A percentile compares a stretch with the other conserved stretches of the same genome.
These are phyloP conservation scores for Harringtonia lauricola DNA, from an alignment of 2,329 filamentous ascomycete genomes.

Conservation along the genomic window DNA sequence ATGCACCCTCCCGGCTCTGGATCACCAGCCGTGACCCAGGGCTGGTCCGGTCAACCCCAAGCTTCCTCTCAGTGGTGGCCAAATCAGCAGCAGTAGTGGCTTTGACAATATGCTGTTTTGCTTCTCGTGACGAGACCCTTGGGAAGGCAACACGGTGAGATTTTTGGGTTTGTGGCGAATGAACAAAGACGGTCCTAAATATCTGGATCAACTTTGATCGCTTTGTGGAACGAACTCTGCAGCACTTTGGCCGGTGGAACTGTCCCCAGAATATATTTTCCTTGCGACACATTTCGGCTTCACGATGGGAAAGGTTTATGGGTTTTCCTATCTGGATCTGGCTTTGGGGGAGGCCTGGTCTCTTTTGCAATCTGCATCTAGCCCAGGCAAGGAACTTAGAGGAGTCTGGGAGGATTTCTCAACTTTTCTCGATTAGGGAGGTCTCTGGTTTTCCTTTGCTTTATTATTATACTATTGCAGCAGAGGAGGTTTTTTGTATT, in stretches of 20 bases:
- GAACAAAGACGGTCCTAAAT: neutral
- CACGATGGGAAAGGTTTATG: neutral
- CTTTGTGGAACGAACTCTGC: neutral
- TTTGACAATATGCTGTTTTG: too few relatives aligned
- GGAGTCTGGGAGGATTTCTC: conserved; percentile 10
- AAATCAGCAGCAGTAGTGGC: conserved; percentile 32
- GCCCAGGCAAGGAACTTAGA: conserved; percentile 7
- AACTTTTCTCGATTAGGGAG: neutral
- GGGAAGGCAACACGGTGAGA: too few relatives aligned
- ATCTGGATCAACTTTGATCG: neutral
- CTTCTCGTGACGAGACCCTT: neutral
- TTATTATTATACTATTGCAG: neutral
- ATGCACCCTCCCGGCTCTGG: conserved; percentile 51
- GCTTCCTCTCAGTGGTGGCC: conserved; percentile 48
- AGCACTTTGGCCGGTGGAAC: too few relatives aligned
- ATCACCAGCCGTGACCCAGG: conserved; percentile 37
- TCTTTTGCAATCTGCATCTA: conserved; percentile 6
- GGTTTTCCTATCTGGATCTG: neutral
- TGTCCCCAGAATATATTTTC: neutral
- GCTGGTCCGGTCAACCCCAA: conserved; percentile 47
- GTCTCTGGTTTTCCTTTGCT: neutral
- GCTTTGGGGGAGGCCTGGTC: conserved; percentile 5
- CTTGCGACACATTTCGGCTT: neutral
- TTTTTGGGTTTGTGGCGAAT: conserved; percentile 6
- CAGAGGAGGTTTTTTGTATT: neutral